Conservation (phyloP, 139 green algal species). For the Micractinium sp. region DNA sequence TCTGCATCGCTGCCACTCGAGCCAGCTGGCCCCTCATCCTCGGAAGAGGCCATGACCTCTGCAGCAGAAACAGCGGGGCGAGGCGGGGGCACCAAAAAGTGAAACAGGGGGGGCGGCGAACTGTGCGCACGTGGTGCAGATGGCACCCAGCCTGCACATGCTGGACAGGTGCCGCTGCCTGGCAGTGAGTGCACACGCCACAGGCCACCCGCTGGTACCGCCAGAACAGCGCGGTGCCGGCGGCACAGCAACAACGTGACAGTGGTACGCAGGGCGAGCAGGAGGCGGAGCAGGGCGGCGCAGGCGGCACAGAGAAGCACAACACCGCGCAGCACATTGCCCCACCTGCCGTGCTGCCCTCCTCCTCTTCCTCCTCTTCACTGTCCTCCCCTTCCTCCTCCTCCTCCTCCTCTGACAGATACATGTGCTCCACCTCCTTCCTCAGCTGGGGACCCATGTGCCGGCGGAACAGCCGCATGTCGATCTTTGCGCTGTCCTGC, state of each 20-base stretch:
- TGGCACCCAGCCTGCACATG: too few species aligned
- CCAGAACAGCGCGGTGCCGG: too few species aligned
- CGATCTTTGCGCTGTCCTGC: constrained; percentile 73
- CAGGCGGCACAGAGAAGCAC: background rate
- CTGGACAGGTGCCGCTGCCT: too few species aligned
- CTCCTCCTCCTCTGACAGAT: constrained; percentile 10
- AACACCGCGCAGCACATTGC: background rate
- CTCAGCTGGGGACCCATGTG: constrained; percentile 37
- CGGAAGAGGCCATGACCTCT: background rate
- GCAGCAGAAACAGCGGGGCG: background rate
- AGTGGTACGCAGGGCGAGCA: too few species aligned
- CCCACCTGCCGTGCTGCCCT: background rate
- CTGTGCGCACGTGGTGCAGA: background rate
- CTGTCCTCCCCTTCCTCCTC: background rate
- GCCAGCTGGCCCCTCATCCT: background rate
- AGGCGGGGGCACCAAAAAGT: too few species aligned
- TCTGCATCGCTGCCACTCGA: background rate
- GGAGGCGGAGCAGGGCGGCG: too few species aligned
- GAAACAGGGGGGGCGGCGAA: background rate
- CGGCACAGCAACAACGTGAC: too few species aligned
- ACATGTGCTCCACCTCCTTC: constrained; percentile 23
- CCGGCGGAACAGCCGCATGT: constrained; percentile 79
- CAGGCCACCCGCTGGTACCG: too few species aligned
- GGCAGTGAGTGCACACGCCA: too few species aligned
- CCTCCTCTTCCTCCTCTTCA: background rate